Evolutionary conservation across 2,329 filamentous ascomycete genomes (phyloP).

Genomic region (Aspergillus sp.): DNA sequence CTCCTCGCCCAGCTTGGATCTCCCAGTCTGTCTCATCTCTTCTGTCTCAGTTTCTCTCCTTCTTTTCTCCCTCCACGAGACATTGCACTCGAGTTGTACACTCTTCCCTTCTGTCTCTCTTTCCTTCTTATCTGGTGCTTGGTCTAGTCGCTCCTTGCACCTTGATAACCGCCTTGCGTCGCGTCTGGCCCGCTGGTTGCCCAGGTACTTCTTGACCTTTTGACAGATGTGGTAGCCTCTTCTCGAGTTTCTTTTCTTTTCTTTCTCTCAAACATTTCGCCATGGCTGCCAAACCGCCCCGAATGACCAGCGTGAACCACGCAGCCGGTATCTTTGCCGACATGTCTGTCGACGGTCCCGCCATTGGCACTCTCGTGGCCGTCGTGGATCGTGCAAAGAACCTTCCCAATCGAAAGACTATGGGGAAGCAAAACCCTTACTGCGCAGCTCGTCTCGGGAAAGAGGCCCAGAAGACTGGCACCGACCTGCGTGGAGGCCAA

Average conservation of each 20-base stretch:
- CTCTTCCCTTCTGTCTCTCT: constrained; percentile 1
- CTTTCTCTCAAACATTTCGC: not conserved
- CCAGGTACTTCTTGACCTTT: not conserved
- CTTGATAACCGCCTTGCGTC: not conserved
- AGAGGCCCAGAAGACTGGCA: constrained; percentile 95
- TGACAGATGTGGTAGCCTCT: constrained; percentile 6
- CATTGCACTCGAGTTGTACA: not conserved
- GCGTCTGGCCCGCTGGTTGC: constrained; percentile 1
- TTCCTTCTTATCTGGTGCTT: not conserved
- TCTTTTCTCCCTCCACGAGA: constrained; percentile 6
- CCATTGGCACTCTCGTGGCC: constrained; percentile 88
- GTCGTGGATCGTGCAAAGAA: constrained; percentile 96
- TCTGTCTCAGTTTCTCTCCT: not conserved
- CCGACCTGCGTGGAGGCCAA: constrained; percentile 90
- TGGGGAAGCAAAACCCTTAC: constrained; percentile 98
- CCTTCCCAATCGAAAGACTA: constrained; percentile 91
- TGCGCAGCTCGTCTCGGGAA: constrained; percentile 92
- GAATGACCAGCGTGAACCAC: constrained; percentile 55
- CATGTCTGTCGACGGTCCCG: constrained; percentile 87
- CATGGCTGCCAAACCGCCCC: constrained; percentile 10
- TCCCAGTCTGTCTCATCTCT: not conserved
- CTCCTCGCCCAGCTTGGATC: not conserved
- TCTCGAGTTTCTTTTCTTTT: not conserved
- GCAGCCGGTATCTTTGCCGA: constrained; percentile 93
- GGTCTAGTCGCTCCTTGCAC: constrained; percentile 3